Evolutionary conservation across 371 early-diverging fungal species (phyloP).

Genomic region (Mucor saturninus): DNA sequence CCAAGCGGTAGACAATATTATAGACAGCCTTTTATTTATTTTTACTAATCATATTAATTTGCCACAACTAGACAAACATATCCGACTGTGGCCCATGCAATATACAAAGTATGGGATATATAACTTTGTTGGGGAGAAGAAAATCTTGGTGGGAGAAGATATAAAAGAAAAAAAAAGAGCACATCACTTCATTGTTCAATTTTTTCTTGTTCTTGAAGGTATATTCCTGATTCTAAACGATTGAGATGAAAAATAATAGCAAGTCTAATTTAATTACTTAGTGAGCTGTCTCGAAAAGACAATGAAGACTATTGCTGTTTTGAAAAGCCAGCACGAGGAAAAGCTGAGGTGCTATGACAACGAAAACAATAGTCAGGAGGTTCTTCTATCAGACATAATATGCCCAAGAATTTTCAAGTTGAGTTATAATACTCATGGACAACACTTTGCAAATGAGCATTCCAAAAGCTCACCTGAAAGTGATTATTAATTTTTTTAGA

Average conservation of each 20-base stretch:
- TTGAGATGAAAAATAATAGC: slow-evolving; percentile 16
- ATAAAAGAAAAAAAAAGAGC: slow-evolving; percentile 10
- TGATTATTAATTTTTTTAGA: too few relatives aligned
- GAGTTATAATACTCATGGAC: slow-evolving; percentile 16
- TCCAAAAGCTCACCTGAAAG: too few relatives aligned
- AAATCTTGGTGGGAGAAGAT: slow-evolving; percentile 10
- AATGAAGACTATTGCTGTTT: slow-evolving; percentile 16
- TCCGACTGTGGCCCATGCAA: slow-evolving; percentile 13
- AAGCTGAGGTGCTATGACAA: slow-evolving; percentile 17
- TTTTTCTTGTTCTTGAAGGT: slow-evolving; percentile 24
- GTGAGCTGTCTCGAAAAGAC: slow-evolving; percentile 15
- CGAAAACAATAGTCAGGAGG: slow-evolving; percentile 13
- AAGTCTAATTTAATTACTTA: slow-evolving; percentile 19
- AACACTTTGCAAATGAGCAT: slow-evolving; percentile 15
- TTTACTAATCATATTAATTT: slow-evolving; percentile 11
- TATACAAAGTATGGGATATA: slow-evolving; percentile 12
- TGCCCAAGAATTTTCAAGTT: slow-evolving; percentile 17
- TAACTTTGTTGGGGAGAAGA: slow-evolving; percentile 23
- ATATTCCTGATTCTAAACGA: slow-evolving; percentile 15
- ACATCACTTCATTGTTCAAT: not conserved
- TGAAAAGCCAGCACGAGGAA: slow-evolving; percentile 23
- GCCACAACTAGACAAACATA: slow-evolving; percentile 4
- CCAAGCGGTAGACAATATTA: slow-evolving; percentile 4
- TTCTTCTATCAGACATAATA: slow-evolving; percentile 18
- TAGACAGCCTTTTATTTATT: slow-evolving; percentile 8